These are phyloP conservation scores for Podospora didyma DNA, from an alignment of 495 filamentous ascomycete genomes.

Conservation along the genomic window DNA sequence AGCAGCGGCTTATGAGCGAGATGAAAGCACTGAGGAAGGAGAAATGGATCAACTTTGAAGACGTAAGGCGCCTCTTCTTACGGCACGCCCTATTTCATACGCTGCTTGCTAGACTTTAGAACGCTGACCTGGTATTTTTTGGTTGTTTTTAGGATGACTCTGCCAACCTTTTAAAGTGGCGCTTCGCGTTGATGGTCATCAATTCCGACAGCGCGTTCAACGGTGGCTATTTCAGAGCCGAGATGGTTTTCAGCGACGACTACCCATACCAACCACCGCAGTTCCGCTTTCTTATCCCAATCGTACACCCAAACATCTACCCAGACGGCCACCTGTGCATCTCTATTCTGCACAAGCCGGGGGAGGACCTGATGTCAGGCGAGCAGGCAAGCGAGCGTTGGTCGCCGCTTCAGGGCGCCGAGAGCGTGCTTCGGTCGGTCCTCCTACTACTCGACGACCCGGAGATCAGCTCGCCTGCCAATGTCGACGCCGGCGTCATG, in stretches of 20 bases:
- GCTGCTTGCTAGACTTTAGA: background rate
- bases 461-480: slow-evolving; percentile 87
- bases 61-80: slow-evolving; percentile 14
- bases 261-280: slow-evolving; percentile 92
- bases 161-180: slow-evolving; percentile 80
- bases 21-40: slow-evolving; percentile 78
- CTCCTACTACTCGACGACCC: slow-evolving; percentile 92
- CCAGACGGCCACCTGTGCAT: slow-evolving; percentile 88
- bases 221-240: slow-evolving; percentile 86
- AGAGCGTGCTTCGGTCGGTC: slow-evolving; percentile 89
- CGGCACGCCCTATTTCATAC: background rate
- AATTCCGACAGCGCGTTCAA: slow-evolving; percentile 90
- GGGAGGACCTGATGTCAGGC: slow-evolving; percentile 87
- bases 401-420: slow-evolving; percentile 87
- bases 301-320: slow-evolving; percentile 93
- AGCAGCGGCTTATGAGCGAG: slow-evolving; percentile 85
- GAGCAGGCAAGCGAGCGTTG: slow-evolving; percentile 86
- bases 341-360: slow-evolving; percentile 89
- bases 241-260: slow-evolving; percentile 81
- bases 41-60: slow-evolving; percentile 85
- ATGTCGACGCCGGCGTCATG: slow-evolving; percentile 88
- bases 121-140: slow-evolving; percentile 3
- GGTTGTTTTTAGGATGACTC: slow-evolving; percentile 54
- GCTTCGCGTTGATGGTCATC: slow-evolving; percentile 81
- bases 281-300: slow-evolving; percentile 77